Evolutionary conservation across 768 basidiomycete genomes (phyloP), one percentile per base, ranked within the genome.

Genomic region (Lentinula detonsa): DNA sequence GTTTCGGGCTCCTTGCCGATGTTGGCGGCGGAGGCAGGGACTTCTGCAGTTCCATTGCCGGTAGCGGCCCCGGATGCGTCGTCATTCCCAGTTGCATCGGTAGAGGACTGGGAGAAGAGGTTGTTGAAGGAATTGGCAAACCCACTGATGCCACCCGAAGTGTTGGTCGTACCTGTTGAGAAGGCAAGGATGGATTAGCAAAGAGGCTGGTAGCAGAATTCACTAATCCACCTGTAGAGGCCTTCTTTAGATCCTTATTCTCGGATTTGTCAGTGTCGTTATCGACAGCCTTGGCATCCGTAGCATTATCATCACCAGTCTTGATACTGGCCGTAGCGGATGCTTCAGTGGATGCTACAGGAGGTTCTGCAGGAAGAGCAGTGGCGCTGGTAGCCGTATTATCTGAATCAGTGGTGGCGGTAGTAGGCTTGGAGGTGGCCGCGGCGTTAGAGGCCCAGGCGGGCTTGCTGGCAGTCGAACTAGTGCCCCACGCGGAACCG

Each of bases 151-250:
- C 37, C 59, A 43, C 59, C 40, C n/a, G 45, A 49, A 59, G 45
- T 35, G 57, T 59, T 59, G 49, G 59, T 33, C 16, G 50, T 15
- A 60, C 39, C 59, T 60, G 50, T 33, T 23, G 48, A 46, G 15
- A 34, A 37, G 46, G 51, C 16, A 21, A 60, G 8, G n/a, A 31
- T 31, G 16, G 46, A 49, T 59, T 40, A 59, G 57, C 31, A 59
- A 51, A 42, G 40, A n/a, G 2, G 13, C 35, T 28, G 23, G 40
- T 28, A 52, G 28, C 28, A 51, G 59, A 60, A 60, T 51, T 60
- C 59, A 60, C 59, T 49, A 60, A 52, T 60, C 59, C 50, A 60
- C 59, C 59, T 60, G 59, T 18, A 53, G 59, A 33, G 21, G 46
- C 57, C 57, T 46, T 46, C 48, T 45, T 46, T 16, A 8, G 8